Evolutionary conservation across 1,139 yeast species (phyloP).

Genomic region (Suhomyces bokatorum): DNA sequence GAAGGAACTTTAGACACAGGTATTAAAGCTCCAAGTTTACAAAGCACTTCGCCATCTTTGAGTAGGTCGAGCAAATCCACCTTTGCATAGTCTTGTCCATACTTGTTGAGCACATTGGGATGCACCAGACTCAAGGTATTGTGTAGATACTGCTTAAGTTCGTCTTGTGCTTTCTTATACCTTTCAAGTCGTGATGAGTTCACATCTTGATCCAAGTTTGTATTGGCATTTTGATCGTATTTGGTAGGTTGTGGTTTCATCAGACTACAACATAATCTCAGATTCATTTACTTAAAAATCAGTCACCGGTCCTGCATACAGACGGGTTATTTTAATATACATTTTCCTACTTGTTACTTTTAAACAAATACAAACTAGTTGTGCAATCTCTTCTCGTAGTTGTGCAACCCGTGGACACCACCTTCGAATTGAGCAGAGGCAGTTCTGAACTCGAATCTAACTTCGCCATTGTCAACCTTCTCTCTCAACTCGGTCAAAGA

Average conservation of each 20-base stretch:
- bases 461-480: conserved; percentile 63
- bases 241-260: conserved; percentile 12
- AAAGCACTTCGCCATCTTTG: conserved; percentile 66
- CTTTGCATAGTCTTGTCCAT: conserved; percentile 21
- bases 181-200: conserved; percentile 46
- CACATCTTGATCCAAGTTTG: conserved; percentile 63
- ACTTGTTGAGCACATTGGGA: conserved; percentile 14
- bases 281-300: too few species aligned
- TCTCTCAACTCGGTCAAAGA: conserved; percentile 66
- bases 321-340: conserved; percentile 4
- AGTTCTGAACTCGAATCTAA: conserved; percentile 96
- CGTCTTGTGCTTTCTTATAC: conserved; percentile 46
- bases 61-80: conserved; percentile 48
- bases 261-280: not conserved
- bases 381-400: conserved; percentile 96
- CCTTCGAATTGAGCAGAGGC: conserved; percentile 99
- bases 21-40: conserved; percentile 46
- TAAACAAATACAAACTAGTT: conserved; percentile 43
- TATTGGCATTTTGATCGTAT: conserved; percentile 29
- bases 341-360: not conserved
- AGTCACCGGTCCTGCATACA: not conserved
- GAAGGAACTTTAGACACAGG: conserved; percentile 31
- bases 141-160: conserved; percentile 47
- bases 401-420: conserved; percentile 95
- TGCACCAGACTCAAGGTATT: conserved; percentile 14